Base-by-base conservation (phyloP, 257 asterid species). In the Petunia secreta region DNA sequence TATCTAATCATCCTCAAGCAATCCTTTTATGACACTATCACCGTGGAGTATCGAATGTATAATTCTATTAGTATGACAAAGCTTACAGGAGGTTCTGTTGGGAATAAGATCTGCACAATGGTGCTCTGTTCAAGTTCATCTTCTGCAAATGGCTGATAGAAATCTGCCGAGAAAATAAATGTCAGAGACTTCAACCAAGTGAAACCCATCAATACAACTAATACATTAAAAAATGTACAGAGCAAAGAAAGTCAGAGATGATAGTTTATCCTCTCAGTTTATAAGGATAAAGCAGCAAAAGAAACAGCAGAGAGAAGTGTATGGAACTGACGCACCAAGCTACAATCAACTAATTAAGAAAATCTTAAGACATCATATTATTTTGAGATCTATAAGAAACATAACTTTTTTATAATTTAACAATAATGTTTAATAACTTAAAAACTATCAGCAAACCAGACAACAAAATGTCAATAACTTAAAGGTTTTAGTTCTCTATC, bases 1-100 rank as follows among this genome's bases (percentile, higher is more conserved):
- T 58, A 77, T 55, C 58, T 64, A 2, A 71, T 71, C 43, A 48
- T 71, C 77, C 44, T 34, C 43, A 71, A 71, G 34, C 60, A 4
- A 48, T 71, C 77, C 34, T 73, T 37, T 52, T 34, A 48, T 48
- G 77, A 39, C 11, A 50, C 37, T 48, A 71, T 8, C 39, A 15
- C 62, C 41, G 59, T 78, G 46, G 78, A 65, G 64, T 55, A 74
- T 50, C 75, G 40, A 85, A 73, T 11, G 78, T 63, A 57, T 11
- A 38, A 34, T 38, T 76, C 37, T 11, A 60, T 68, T 34, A 68
- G 39, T 57, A 54, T 5, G 63, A 82, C 39, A 74, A 75, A 78
- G 53, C 91, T 82, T 92, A 92, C 97, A 58, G 97, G 97, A 82
- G 97, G 94, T 62, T 92, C 98, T 53, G 86, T 85, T 7, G 97